Evolutionary conservation across 805 yeast species (phyloP), one percentile per base, ranked within the genome.

Genomic region (Barnettozyma sp.): DNA sequence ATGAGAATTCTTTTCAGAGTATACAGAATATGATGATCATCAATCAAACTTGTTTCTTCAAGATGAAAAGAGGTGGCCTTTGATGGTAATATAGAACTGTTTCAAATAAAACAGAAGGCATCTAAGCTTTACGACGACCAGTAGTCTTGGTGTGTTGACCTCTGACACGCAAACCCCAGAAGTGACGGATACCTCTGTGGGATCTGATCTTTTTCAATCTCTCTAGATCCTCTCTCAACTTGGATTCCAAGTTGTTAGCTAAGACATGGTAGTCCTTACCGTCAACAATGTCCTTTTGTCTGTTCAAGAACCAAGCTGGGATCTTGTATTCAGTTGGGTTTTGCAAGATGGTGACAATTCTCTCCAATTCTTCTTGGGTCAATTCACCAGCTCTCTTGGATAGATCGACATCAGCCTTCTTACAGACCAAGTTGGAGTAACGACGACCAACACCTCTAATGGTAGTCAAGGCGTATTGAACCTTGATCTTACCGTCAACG

Each of bases 141-240:
- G 99, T 92, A 70, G 98, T 90, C 84, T 92, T 92, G 82, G 99
- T 92, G 79, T 92, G 99, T 80, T 92, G 98, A 77, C 98, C 98
- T 82, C 98, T 87, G 72, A 94, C 98, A 79, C 92, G 92, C 70
- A 92, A 78, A 70, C 97, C 97, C 97, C 97, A 92, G 90, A 81
- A 88, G 80, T 92, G 99, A 82, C 99, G 87, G 73, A 92, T 82
- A 90, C 99, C 99, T 76, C 97, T 81, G 92, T 92, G 98, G 66
- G 97, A 77, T 82, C 98, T 94, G 83, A 94, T 92, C 78, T 92
- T 92, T 95, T 94, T 94, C 73, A 92, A 79, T 82, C 97, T 90
- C 79, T 92, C 98, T 71, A 92, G 78, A 68, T 92, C 98, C 68
- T 92, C 99, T 85, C 99, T 92, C 72, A 92, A 84, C 78, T 92